Conservation (phyloP, 306 rosid species). For the Dalbergia oliveri region DNA sequence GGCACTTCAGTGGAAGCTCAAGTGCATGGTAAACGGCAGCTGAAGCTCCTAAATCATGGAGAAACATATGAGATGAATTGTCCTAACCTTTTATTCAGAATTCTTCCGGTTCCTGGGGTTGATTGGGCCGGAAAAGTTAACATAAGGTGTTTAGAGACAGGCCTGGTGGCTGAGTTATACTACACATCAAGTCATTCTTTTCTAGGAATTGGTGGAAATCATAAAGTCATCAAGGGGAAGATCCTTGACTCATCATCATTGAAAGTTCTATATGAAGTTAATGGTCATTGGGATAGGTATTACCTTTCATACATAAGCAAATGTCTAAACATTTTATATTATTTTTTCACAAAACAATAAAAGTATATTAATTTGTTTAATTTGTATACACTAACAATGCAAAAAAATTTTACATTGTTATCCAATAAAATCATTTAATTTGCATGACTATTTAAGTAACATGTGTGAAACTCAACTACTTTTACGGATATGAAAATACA, state of each 20-base stretch:
- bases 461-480: too few relatives aligned
- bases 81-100: slow-evolving; percentile 69
- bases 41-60: slow-evolving; percentile 77
- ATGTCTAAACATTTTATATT: slow-evolving; percentile 12
- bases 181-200: slow-evolving; percentile 61
- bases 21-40: slow-evolving; percentile 69
- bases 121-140: slow-evolving; percentile 78
- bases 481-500: too few relatives aligned
- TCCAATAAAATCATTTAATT: too few relatives aligned
- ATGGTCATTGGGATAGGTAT: slow-evolving; percentile 98
- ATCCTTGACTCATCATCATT: slow-evolving; percentile 60
- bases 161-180: slow-evolving; percentile 73
- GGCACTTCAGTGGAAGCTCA: slow-evolving; percentile 82
- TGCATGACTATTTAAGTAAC: too few relatives aligned
- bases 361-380: neutral
- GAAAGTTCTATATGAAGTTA: slow-evolving; percentile 70
- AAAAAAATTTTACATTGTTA: too few relatives aligned
- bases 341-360: neutral
- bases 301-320: slow-evolving; percentile 37
- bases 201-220: slow-evolving; percentile 70
- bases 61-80: slow-evolving; percentile 89
- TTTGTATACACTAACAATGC: too few relatives aligned
- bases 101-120: slow-evolving; percentile 67
- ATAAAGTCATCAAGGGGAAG: slow-evolving; percentile 77
- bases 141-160: slow-evolving; percentile 67